Evolutionary conservation across 805 yeast genomes (phyloP), one percentile per base, ranked within the genome.

Genomic region (Dipodascus albidus): DNA sequence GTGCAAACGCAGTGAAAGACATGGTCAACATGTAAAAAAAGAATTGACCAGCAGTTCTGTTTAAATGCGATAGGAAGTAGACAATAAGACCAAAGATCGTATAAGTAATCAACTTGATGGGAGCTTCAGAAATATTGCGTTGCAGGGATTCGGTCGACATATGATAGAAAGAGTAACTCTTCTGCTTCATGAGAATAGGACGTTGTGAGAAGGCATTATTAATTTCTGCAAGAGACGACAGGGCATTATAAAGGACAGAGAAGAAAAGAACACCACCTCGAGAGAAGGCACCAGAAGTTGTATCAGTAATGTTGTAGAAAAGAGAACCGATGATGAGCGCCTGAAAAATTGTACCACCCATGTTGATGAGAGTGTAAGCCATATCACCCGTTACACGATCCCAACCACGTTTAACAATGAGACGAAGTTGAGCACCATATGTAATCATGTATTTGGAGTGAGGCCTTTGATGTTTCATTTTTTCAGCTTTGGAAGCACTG

Each of bases 111-210:
- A 78, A 56, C 66, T 84, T 84, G 53, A 79, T 72, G 2, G 91
- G 90, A 55, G 85, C 64, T 51, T 80, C 83, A 2, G 86, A 75
- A 2, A 83, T 55, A 49, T 81, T 71, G 3, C 80, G 71, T 0
- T 87, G 82, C 2, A 85, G 59, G 0, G 87, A 85, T 62, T 85
- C 91, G 2, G 87, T 81, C 14, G 87, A 75, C 2, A 90, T 89
- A 54, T 81, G 80, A 64, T 83, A 87, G 55, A 85, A 74, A 0
- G 87, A 81, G 60, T 82, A 86, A 50, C 77, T 75, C 61, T 82
- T 81, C 64, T 86, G 95, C 62, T 86, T 85, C 60, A 77, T 78
- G 23, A 83, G 75, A 57, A 86, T 79, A 50, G 82, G 77, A 58
- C 85, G 74, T 48, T 78, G 73, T 21, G 70, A 75, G 59, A 79